Conservation (phyloP, 2,329 filamentous ascomycete species). For the Penicillium polonicum region DNA sequence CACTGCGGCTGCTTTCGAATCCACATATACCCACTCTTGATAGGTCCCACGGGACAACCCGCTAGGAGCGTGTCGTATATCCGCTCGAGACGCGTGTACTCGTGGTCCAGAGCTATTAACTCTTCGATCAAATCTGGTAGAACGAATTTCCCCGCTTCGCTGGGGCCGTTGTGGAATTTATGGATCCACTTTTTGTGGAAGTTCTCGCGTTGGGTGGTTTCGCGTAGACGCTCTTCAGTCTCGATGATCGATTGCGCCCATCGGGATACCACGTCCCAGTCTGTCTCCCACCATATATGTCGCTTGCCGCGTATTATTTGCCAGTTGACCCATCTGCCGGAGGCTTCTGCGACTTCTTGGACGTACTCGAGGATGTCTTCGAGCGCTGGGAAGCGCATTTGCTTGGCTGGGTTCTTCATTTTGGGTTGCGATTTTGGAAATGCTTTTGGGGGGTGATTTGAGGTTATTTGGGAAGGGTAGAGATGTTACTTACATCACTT, state of each 20-base stretch:
- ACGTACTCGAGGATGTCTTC: not conserved
- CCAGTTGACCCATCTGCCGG: not conserved
- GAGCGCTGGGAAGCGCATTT: not conserved
- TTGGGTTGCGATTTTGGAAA: not conserved
- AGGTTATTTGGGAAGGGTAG: not conserved
- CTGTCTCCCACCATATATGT: constrained; percentile 8
- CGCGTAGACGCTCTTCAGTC: constrained; percentile 2
- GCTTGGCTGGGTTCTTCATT: not conserved
- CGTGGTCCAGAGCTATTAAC: constrained; percentile 1
- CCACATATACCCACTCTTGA: constrained; percentile 6
- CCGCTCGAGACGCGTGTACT: constrained; percentile 1
- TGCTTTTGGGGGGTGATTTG: not conserved
- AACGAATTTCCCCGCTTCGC: not conserved
- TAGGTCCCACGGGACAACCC: constrained; percentile 4
- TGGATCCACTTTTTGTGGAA: constrained; percentile 5
- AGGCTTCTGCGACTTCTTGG: not conserved
- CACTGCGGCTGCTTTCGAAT: constrained; percentile 7
- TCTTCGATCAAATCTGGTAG: constrained; percentile 5
- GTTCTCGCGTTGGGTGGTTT: constrained; percentile 3
- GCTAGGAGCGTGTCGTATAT: not conserved
- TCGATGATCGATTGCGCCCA: constrained; percentile 11
- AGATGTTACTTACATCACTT: constrained; percentile 9
- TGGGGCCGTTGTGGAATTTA: not conserved
- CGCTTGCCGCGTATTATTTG: constrained; percentile 6
- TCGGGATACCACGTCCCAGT: not conserved